These are phyloP conservation scores for Licmophora abbreviata DNA, from an alignment of 108 stramenopile genomes.

Conservation along the genomic window DNA sequence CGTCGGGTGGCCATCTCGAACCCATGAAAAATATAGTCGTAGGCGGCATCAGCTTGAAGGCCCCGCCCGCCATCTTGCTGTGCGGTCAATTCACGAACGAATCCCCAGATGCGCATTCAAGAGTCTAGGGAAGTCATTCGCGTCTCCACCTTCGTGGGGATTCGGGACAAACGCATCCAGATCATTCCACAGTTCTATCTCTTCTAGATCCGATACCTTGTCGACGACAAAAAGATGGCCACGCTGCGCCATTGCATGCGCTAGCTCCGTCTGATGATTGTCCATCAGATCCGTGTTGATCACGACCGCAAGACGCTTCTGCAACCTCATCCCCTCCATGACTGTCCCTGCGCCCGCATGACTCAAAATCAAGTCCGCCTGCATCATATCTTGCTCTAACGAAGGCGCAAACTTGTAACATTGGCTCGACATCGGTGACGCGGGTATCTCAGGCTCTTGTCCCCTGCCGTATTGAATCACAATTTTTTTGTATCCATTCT, in stretches of 20 bases:
- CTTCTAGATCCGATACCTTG: slow-evolving; percentile 15
- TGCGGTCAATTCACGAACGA: not conserved
- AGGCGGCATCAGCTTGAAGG: too few species aligned
- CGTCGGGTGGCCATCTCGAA: too few species aligned
- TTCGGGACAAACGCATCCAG: slow-evolving; percentile 26
- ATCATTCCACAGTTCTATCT: slow-evolving; percentile 16
- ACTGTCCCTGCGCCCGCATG: slow-evolving; percentile 94
- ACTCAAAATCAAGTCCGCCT: slow-evolving; percentile 76
- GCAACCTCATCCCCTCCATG: slow-evolving; percentile 66
- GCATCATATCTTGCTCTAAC: slow-evolving; percentile 64
- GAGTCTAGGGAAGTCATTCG: slow-evolving; percentile 25
- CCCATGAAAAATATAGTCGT: too few species aligned
- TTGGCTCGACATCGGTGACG: slow-evolving; percentile 8
- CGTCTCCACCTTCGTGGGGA: slow-evolving; percentile 22
- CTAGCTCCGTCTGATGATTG: slow-evolving; percentile 93
- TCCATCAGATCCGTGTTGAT: slow-evolving; percentile 89
- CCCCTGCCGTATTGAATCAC: slow-evolving; percentile 79
- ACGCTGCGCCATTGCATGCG: slow-evolving; percentile 66
- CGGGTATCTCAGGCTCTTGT: slow-evolving; percentile 19
- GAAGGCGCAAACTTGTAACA: slow-evolving; percentile 76
- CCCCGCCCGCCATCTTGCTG: too few species aligned
- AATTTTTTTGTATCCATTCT: slow-evolving; percentile 32
- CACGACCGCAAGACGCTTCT: slow-evolving; percentile 62
- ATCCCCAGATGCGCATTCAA: slow-evolving; percentile 14
- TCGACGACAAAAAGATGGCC: slow-evolving; percentile 49